These are phyloP conservation scores for Pseudonitzschia pungens DNA, from an alignment of 108 stramenopile genomes.

Conservation along the genomic window DNA sequence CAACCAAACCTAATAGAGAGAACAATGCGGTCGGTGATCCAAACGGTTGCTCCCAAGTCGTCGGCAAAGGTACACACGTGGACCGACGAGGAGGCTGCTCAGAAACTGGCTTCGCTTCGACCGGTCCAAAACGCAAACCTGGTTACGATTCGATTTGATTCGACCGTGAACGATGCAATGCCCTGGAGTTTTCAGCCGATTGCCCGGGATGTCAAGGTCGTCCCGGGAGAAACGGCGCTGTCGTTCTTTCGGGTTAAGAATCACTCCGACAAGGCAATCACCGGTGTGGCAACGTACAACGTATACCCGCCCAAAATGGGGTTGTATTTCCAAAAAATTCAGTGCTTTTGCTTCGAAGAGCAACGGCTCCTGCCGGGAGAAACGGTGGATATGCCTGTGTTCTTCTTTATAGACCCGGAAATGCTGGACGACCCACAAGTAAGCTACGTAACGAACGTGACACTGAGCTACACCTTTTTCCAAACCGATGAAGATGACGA, in stretches of 20 bases:
- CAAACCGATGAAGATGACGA: slow-evolving; percentile 95
- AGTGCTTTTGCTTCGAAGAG: slow-evolving; percentile 99
- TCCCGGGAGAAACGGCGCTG: slow-evolving; percentile 97
- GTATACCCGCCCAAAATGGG: slow-evolving; percentile 96
- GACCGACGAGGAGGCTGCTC: slow-evolving; percentile 89
- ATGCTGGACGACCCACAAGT: slow-evolving; percentile 92
- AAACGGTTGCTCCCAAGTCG: slow-evolving; percentile 25
- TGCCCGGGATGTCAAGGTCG: slow-evolving; percentile 91
- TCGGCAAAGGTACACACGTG: slow-evolving; percentile 67
- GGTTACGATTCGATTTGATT: slow-evolving; percentile 94
- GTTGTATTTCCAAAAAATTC: slow-evolving; percentile 99
- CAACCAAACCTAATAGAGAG: slow-evolving; percentile 22
- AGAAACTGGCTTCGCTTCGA: slow-evolving; percentile 69
- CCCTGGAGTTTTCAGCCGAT: slow-evolving; percentile 96
- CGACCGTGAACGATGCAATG: slow-evolving; percentile 88
- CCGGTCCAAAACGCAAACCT: slow-evolving; percentile 87
- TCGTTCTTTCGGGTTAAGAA: slow-evolving; percentile 97
- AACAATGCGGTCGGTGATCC: slow-evolving; percentile 25
- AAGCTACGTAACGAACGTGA: slow-evolving; percentile 87
- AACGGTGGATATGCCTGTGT: slow-evolving; percentile 99
- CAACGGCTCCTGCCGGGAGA: slow-evolving; percentile 95
- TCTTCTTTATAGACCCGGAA: slow-evolving; percentile 99
- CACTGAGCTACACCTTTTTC: slow-evolving; percentile 98
- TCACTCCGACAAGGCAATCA: slow-evolving; percentile 91
- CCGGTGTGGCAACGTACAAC: slow-evolving; percentile 99